These are phyloP conservation scores for Seiridium unicorne DNA, from an alignment of 2,329 filamentous ascomycete species.

Conservation along the genomic window DNA sequence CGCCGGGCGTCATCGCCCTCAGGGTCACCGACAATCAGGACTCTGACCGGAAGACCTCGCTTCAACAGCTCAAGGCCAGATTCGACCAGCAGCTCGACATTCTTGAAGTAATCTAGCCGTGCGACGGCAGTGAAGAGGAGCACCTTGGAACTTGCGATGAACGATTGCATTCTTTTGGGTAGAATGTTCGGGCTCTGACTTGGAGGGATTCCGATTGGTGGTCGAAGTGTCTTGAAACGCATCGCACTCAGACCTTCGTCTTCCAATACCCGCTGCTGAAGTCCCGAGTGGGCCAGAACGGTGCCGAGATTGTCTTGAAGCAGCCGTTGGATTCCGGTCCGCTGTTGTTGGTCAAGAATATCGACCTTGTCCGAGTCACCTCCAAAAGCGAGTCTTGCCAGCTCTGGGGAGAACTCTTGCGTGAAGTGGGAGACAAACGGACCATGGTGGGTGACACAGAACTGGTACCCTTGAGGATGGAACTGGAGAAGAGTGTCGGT, in stretches of 20 bases:
- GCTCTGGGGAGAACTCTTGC: background rate
- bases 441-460: slow-evolving; percentile 9
- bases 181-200: background rate
- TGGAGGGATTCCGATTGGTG: slow-evolving; percentile 5
- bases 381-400: slow-evolving; percentile 5
- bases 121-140: slow-evolving; percentile 7
- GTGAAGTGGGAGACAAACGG: slow-evolving; percentile 8
- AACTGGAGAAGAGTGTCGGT: slow-evolving; percentile 8
- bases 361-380: slow-evolving; percentile 5
- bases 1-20: background rate
- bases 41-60: background rate
- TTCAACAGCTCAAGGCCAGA: slow-evolving; percentile 2
- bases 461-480: slow-evolving; percentile 1
- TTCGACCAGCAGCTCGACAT: slow-evolving; percentile 7
- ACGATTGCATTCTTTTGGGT: background rate
- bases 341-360: slow-evolving; percentile 6
- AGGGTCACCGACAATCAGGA: slow-evolving; percentile 3
- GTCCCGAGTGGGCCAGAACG: slow-evolving; percentile 6
- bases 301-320: slow-evolving; percentile 3
- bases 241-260: background rate
- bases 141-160: background rate
- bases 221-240: slow-evolving; percentile 4
- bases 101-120: slow-evolving; percentile 9
- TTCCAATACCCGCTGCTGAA: slow-evolving; percentile 6
- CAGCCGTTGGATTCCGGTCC: background rate